Evolutionary conservation across 305 asterid genomes (phyloP).

Genomic region (Solanum hybrid): DNA sequence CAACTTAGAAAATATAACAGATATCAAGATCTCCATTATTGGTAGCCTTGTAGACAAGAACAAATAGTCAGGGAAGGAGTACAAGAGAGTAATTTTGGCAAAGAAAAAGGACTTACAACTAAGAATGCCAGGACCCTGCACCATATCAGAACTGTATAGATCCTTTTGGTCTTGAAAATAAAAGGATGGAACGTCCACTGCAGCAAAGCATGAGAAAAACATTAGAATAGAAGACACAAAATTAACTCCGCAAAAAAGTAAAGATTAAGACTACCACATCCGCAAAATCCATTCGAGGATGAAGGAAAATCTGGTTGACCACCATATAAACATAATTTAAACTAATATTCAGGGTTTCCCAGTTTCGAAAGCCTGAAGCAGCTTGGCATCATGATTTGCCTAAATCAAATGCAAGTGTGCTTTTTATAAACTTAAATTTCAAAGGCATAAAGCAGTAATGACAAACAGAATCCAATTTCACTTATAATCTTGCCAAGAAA

Average conservation of each 20-base stretch:
- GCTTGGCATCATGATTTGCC: neutral
- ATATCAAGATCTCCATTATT: neutral
- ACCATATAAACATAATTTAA: neutral
- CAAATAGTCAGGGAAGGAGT: neutral
- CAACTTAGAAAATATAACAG: neutral
- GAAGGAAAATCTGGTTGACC: neutral
- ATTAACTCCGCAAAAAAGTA: neutral
- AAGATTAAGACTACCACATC: neutral
- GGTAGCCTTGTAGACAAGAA: neutral
- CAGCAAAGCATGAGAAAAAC: conserved; percentile 9
- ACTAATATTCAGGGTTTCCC: neutral
- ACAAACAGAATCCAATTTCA: neutral
- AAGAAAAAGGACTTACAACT: conserved; percentile 52
- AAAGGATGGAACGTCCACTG: conserved; percentile 99
- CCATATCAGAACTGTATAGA: conserved; percentile 91
- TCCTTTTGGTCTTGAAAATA: conserved; percentile 75
- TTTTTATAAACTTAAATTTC: neutral
- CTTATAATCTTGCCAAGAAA: neutral
- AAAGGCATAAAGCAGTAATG: neutral
- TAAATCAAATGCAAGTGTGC: neutral
- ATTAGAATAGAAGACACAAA: neutral
- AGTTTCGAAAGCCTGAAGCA: neutral
- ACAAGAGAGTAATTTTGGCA: neutral
- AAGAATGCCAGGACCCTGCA: conserved; percentile 90
- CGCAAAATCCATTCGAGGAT: neutral